Percentiles rank a stretch among this genome's conserved stretches.
These are phyloP conservation scores for Trichoderma pleuroti DNA, from an alignment of 2,329 filamentous ascomycete genomes.

Conservation along the genomic window DNA sequence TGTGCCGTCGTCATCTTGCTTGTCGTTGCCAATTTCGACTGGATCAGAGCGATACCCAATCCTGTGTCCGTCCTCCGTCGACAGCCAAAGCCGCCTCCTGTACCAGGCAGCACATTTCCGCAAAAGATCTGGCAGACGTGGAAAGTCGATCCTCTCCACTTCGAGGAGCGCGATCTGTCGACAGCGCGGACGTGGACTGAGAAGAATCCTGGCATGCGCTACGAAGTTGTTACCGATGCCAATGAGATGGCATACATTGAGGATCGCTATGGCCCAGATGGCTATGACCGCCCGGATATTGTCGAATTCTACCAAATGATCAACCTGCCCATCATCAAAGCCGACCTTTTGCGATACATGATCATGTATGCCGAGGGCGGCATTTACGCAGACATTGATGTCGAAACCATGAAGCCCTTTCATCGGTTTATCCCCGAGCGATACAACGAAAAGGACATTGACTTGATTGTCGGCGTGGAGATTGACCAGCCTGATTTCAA, in stretches of 20 bases:
- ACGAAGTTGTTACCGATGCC: constrained; percentile 66
- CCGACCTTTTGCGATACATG: constrained; percentile 65
- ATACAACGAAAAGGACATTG: constrained; percentile 61
- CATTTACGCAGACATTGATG: constrained; percentile 59
- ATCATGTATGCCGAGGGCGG: constrained; percentile 73
- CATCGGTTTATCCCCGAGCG: constrained; percentile 44
- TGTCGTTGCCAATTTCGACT: constrained; percentile 45
- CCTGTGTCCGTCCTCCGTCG: constrained; percentile 23
- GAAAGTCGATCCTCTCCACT: constrained; percentile 65
- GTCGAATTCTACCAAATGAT: constrained; percentile 58
- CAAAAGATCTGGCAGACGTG: constrained; percentile 75
- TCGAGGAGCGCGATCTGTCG: constrained; percentile 60
- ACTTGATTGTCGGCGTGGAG: constrained; percentile 68
- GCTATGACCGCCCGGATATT: constrained; percentile 65
- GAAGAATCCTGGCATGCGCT: constrained; percentile 64
- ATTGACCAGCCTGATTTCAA: constrained; percentile 65
- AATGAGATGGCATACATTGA: constrained; percentile 67
- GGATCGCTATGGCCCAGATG: constrained; percentile 61
- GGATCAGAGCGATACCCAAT: constrained; percentile 32
- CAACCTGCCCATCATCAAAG: constrained; percentile 61
- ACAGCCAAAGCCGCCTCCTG: constrained; percentile 18
- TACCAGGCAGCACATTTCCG: constrained; percentile 44
- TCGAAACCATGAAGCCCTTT: constrained; percentile 35
- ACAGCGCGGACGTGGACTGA: constrained; percentile 61
- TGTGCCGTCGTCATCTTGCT: constrained; percentile 43